Percentiles rank a stretch among this genome's conserved stretches.
These are phyloP conservation scores for Trichoderma oligosporum DNA, from an alignment of 2,329 filamentous ascomycete genomes.

Conservation along the genomic window DNA sequence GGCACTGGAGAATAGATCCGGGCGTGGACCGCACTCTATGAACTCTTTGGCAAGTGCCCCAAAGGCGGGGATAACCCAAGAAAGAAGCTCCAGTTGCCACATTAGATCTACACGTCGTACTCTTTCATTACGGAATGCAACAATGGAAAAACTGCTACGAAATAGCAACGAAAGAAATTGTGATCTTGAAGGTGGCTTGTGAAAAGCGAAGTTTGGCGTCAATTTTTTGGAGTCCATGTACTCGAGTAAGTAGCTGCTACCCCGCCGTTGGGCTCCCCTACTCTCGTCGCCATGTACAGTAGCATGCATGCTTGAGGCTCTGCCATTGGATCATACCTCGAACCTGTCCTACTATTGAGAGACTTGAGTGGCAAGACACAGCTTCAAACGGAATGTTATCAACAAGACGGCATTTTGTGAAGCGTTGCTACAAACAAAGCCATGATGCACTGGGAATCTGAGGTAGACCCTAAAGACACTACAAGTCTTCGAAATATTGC, in stretches of 20 bases:
- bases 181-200: not conserved
- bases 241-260: not conserved
- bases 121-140: not conserved
- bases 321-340: not conserved
- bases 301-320: not conserved
- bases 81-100: not conserved
- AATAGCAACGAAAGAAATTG: not conserved
- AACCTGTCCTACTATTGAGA: not conserved
- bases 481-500: not conserved
- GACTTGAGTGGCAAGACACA: not conserved
- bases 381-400: not conserved
- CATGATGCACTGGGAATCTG: not conserved
- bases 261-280: not conserved
- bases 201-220: not conserved
- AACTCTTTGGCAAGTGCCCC: not conserved
- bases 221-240: not conserved
- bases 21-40: not conserved
- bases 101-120: not conserved
- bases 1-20: not conserved
- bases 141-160: too few relatives aligned
- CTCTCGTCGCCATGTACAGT: not conserved
- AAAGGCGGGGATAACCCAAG: not conserved
- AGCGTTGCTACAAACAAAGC: not conserved
- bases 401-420: not conserved
- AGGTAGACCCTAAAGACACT: not conserved